Conservation (phyloP, 2,329 filamentous ascomycete species). For the Calcarisporium arbuscula region DNA sequence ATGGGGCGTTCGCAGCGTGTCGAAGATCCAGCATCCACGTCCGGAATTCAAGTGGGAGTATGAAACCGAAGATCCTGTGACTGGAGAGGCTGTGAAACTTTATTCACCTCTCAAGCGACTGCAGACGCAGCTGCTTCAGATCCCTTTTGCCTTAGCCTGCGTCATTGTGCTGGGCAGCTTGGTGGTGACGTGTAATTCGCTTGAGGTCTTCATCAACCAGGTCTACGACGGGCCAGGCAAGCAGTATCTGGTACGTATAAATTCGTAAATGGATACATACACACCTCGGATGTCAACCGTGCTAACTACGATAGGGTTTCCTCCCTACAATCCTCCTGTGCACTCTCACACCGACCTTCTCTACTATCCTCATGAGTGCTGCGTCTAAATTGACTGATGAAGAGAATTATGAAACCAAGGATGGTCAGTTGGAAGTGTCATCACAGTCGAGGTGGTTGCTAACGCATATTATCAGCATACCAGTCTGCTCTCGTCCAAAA, state of each 20-base stretch:
- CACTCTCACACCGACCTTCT: conserved; percentile 71
- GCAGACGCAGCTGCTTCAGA: conserved; percentile 68
- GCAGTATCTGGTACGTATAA: conserved; percentile 62
- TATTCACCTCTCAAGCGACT: conserved; percentile 74
- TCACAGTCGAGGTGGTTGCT: conserved; percentile 3
- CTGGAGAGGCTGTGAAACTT: conserved; percentile 68
- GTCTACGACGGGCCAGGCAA: conserved; percentile 89
- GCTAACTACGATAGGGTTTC: conserved; percentile 56
- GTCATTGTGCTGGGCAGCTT: conserved; percentile 67
- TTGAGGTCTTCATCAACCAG: conserved; percentile 94
- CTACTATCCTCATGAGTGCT: conserved; percentile 65
- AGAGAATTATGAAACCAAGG: conserved; percentile 89
- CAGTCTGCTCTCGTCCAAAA: conserved; percentile 83
- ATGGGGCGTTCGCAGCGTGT: conserved; percentile 85
- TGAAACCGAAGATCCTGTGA: conserved; percentile 70
- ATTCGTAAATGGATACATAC: background rate
- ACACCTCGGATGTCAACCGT: background rate
- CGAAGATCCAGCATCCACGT: conserved; percentile 70
- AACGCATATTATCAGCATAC: conserved; percentile 46
- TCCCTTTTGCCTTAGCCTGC: conserved; percentile 78
- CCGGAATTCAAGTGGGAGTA: conserved; percentile 75
- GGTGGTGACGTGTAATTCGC: conserved; percentile 80
- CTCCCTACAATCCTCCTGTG: conserved; percentile 85
- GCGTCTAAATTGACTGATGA: conserved; percentile 72
- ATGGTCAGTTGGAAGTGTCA: conserved; percentile 36